Evolutionary conservation across 139 green algal species (phyloP).

Genomic region (Tetraselmis striata): DNA sequence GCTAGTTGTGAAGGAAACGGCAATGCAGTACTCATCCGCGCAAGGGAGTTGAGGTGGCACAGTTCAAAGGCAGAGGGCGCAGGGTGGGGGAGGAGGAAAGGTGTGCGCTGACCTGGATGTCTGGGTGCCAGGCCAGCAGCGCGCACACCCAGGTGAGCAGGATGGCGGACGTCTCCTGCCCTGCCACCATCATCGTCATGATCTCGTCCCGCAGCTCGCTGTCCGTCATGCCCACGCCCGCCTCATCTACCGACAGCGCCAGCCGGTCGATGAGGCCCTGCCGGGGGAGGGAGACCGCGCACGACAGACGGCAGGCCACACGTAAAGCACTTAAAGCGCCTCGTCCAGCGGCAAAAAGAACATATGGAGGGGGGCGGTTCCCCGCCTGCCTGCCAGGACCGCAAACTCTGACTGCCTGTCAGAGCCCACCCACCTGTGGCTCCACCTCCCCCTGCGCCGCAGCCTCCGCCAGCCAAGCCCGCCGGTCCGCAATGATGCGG

Average conservation of each 20-base stretch:
- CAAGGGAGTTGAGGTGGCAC: no score
- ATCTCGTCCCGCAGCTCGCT: slow-evolving; percentile 68
- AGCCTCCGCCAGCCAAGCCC: slow-evolving; percentile 5
- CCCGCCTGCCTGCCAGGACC: no score
- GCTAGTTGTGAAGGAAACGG: no score
- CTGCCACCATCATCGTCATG: slow-evolving; percentile 78
- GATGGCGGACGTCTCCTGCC: slow-evolving; percentile 84
- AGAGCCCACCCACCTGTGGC: background rate
- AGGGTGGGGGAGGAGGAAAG: background rate
- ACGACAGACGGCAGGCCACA: no score
- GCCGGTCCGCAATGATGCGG: slow-evolving; percentile 51
- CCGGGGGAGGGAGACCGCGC: background rate
- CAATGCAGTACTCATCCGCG: no score
- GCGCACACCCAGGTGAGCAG: slow-evolving; percentile 66
- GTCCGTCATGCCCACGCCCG: slow-evolving; percentile 54
- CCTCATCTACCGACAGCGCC: slow-evolving; percentile 52
- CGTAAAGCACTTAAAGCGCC: no score
- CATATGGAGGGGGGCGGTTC: no score
- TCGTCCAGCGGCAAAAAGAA: no score
- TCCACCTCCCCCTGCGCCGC: background rate
- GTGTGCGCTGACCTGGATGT: slow-evolving; percentile 34
- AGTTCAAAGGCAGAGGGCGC: background rate
- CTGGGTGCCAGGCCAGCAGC: slow-evolving; percentile 62
- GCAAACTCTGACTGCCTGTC: no score
- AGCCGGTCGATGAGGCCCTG: slow-evolving; percentile 63